A percentile compares a stretch with the other conserved stretches of the same genome.
These are phyloP conservation scores for Curvularia sp. DNA, from an alignment of 2,329 filamentous ascomycete species.

Conservation along the genomic window DNA sequence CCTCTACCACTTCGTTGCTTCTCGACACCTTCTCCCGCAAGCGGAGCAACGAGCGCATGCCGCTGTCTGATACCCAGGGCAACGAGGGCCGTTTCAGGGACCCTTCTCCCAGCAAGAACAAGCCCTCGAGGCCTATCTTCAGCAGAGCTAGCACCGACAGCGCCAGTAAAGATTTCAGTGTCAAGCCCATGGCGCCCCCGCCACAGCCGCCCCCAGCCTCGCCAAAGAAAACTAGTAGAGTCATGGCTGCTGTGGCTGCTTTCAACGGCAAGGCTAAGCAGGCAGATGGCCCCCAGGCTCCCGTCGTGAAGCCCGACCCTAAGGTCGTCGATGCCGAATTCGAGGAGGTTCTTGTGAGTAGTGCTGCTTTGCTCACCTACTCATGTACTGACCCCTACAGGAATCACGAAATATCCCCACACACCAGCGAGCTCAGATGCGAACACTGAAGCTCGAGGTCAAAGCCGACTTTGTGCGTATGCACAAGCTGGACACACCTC, in stretches of 20 bases:
- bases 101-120: conserved; percentile 29
- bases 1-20: conserved; percentile 50
- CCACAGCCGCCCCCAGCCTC: conserved; percentile 24
- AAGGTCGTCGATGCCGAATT: conserved; percentile 68
- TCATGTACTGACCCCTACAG: conserved; percentile 57
- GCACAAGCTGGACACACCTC: conserved; percentile 70
- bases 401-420: conserved; percentile 93
- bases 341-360: conserved; percentile 64
- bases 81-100: conserved; percentile 40
- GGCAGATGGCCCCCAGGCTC: conserved; percentile 37
- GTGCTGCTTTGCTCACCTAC: conserved; percentile 34
- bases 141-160: conserved; percentile 41
- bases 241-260: conserved; percentile 69
- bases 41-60: conserved; percentile 44
- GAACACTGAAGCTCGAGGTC: conserved; percentile 83
- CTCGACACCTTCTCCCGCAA: conserved; percentile 51
- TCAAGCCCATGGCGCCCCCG: conserved; percentile 25
- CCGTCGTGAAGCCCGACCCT: conserved; percentile 54
- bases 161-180: conserved; percentile 25
- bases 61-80: conserved; percentile 44
- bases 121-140: conserved; percentile 29
- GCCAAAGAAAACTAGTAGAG: conserved; percentile 57
- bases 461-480: conserved; percentile 96
- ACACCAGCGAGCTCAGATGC: conserved; percentile 93
- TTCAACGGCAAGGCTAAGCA: conserved; percentile 63